Percentiles rank a stretch among this genome's conserved stretches.
These are phyloP conservation scores for Nyctanthes arbortristis DNA, from an alignment of 257 asterid species.

Conservation along the genomic window DNA sequence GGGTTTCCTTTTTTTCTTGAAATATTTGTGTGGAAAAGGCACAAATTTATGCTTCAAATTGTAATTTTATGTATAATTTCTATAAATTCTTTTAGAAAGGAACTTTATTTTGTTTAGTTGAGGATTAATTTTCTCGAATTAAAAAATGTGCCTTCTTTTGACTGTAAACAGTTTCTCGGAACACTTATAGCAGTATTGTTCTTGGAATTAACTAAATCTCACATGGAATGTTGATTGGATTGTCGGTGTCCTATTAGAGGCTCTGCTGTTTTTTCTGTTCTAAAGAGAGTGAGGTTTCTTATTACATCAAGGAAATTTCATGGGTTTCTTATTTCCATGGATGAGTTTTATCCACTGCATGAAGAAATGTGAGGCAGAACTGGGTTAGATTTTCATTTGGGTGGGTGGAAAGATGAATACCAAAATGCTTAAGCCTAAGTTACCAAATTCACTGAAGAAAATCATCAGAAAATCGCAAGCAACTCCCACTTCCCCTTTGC, in stretches of 20 bases:
- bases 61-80: neutral
- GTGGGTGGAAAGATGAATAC: neutral
- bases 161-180: neutral
- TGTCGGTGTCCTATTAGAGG: neutral
- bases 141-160: neutral
- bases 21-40: neutral
- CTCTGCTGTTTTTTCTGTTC: neutral
- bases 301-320: too few relatives aligned
- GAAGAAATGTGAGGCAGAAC: neutral
- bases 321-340: too few relatives aligned
- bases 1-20: constrained; percentile 1
- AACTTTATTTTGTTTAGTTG: neutral
- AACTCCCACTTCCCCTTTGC: too few relatives aligned
- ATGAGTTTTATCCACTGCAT: neutral
- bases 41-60: neutral
- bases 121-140: neutral
- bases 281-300: neutral
- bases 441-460: too few relatives aligned
- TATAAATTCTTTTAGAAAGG: neutral
- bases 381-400: neutral
- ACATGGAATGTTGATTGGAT: neutral
- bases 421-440: constrained; percentile 1
- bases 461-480: too few relatives aligned
- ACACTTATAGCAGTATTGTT: neutral
- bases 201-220: too few relatives aligned